These are phyloP conservation scores for Chytriomyces confervae DNA, from an alignment of 192 early-diverging fungal genomes.

Conservation along the genomic window DNA sequence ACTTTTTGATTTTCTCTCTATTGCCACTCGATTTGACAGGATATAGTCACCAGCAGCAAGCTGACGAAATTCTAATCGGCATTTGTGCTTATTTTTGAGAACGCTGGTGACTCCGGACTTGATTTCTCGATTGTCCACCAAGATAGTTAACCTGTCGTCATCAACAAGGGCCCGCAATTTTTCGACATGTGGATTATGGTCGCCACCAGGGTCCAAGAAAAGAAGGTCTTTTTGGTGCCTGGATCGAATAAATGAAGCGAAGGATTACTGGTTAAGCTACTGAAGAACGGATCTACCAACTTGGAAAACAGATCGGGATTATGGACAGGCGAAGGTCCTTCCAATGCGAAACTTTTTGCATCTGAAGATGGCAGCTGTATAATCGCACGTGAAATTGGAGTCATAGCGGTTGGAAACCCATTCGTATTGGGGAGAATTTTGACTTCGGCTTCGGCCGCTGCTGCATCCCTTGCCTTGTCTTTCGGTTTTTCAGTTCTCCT, in stretches of 20 bases:
- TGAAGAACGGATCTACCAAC: too few species aligned
- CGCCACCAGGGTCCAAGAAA: constrained; percentile 14
- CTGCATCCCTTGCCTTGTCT: neutral
- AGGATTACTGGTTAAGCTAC: too few species aligned
- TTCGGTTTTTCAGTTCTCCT: neutral
- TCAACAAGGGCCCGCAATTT: neutral
- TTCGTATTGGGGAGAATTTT: neutral
- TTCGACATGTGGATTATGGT: constrained; percentile 13
- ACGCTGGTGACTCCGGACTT: neutral
- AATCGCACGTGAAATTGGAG: constrained; percentile 9
- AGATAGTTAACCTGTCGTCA: constrained; percentile 14
- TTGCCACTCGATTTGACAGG: constrained; percentile 35
- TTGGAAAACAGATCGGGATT: constrained; percentile 1
- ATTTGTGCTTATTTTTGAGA: constrained; percentile 19
- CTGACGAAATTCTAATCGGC: constrained; percentile 37
- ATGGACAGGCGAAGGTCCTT: constrained; percentile 16
- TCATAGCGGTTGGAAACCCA: neutral
- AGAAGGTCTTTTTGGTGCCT: constrained; percentile 18
- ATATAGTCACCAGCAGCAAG: constrained; percentile 41
- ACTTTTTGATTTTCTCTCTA: constrained; percentile 38
- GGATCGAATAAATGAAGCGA: too few species aligned
- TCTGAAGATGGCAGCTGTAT: constrained; percentile 8
- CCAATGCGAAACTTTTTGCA: constrained; percentile 13
- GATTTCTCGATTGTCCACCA: constrained; percentile 26
- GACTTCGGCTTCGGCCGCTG: neutral